A percentile compares a stretch with the other conserved stretches of the same genome.
These are phyloP conservation scores for Pezicula rhizophila DNA, from an alignment of 2,329 filamentous ascomycete genomes.

Conservation along the genomic window DNA sequence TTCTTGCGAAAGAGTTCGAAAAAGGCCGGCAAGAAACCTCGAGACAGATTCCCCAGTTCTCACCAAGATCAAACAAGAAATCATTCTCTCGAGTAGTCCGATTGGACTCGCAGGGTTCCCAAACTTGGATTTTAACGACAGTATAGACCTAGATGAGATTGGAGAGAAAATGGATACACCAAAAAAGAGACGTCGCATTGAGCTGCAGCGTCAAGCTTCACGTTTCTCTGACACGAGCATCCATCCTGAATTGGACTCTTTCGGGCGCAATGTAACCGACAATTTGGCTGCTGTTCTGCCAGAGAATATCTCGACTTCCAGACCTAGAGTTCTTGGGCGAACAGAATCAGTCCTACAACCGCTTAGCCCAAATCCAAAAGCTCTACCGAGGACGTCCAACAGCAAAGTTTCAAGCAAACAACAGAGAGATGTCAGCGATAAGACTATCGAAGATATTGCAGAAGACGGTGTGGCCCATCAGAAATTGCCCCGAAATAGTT, in stretches of 20 bases:
- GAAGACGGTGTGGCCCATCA: slow-evolving; percentile 20
- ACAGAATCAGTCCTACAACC: slow-evolving; percentile 16
- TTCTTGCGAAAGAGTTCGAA: slow-evolving; percentile 19
- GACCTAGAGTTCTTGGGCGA: not conserved
- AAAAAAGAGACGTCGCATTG: slow-evolving; percentile 20
- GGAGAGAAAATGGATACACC: slow-evolving; percentile 28
- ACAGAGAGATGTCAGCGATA: slow-evolving; percentile 11
- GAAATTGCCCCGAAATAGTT: not conserved
- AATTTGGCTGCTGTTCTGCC: not conserved
- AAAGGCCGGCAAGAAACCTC: slow-evolving; percentile 16
- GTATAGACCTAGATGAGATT: slow-evolving; percentile 30
- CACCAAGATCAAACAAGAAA: slow-evolving; percentile 23
- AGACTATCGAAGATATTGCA: slow-evolving; percentile 11
- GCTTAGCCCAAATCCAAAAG: slow-evolving; percentile 20
- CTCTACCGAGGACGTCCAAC: slow-evolving; percentile 18
- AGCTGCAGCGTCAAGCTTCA: slow-evolving; percentile 6
- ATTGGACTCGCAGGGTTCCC: slow-evolving; percentile 14
- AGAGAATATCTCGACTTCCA: slow-evolving; percentile 4
- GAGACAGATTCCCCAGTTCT: slow-evolving; percentile 1
- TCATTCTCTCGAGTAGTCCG: slow-evolving; percentile 21
- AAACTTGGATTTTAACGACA: slow-evolving; percentile 18
- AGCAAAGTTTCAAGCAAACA: slow-evolving; percentile 8
- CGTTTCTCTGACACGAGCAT: slow-evolving; percentile 1
- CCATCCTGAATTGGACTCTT: not conserved
- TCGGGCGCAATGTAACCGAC: not conserved